Conservation (phyloP, 441 rosid genomes). For the Jatropha multifida region DNA sequence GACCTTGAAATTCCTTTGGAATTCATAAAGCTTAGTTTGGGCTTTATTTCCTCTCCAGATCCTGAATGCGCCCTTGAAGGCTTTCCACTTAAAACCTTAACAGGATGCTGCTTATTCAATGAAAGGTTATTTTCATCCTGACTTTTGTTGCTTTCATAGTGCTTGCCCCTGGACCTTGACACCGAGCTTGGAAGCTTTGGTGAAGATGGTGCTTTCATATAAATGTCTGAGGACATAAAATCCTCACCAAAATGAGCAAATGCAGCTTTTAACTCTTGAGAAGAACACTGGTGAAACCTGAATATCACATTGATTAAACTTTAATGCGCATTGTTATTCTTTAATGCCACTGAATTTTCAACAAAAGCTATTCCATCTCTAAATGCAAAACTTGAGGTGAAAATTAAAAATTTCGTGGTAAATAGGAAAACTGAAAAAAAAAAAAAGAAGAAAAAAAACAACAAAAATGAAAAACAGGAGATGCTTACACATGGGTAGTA, state of each 20-base stretch:
- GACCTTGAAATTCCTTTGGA: conserved; percentile 35
- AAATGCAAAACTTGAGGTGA: not conserved
- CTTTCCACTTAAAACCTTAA: conserved; percentile 35
- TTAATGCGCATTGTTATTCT: not conserved
- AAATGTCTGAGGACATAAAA: conserved; percentile 23
- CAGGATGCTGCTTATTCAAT: conserved; percentile 29
- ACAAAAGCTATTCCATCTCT: not conserved
- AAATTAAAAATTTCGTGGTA: not conserved
- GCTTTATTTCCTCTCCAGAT: conserved; percentile 32
- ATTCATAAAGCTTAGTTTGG: conserved; percentile 30
- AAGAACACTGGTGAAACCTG: conserved; percentile 60
- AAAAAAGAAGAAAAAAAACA: too few relatives aligned
- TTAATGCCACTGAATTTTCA: not conserved
- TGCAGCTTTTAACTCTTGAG: conserved; percentile 44
- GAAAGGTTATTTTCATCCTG: conserved; percentile 21
- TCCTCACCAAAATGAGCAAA: conserved; percentile 36
- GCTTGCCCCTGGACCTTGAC: conserved; percentile 65
- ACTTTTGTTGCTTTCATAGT: conserved; percentile 35
- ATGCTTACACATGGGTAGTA: conserved; percentile 49
- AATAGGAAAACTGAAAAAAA: too few relatives aligned
- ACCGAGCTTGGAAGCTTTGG: conserved; percentile 50
- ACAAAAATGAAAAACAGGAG: not conserved
- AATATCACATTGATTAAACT: conserved; percentile 18
- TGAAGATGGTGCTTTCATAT: conserved; percentile 32
- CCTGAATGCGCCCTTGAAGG: conserved; percentile 21